Evolutionary conservation across 768 basidiomycete species (phyloP), one percentile per base, ranked within the genome.

Genomic region (Lactifluus volemus): DNA sequence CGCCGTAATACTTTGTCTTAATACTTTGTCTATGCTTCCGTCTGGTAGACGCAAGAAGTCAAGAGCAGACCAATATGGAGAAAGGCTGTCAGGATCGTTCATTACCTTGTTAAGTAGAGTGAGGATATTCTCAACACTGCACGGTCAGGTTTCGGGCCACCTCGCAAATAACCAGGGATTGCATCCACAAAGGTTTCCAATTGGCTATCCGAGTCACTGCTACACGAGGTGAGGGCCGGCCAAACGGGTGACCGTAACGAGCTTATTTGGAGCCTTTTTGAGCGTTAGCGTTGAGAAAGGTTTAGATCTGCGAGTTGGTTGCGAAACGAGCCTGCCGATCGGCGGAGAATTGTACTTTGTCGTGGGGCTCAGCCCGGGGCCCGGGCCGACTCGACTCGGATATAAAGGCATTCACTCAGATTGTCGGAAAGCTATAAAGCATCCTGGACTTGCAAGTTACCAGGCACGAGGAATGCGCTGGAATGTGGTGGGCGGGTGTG

Each of bases 1-100:
- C 53, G 41, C 17, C 63, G 63, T 14, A 15, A 34, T 8, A 11
- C 30, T 8, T 61, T 39, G 29, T 60, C 59, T 49, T n/a, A n/a
- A 34, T 8, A 11, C 30, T 8, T 61, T 39, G 29, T 60, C 59
- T 49, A 63, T 61, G 19, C 52, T 48, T 38, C 53, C 53, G n/a
- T 63, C 17, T 5, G 12, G 2, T 50, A 19, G 34, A 51, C 34
- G 34, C 63, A 63, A n/a, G 58, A 47, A 1, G 44, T 15, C 42
- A 61, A 44, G n/a, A 51, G 34, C 25, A 48, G 48, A 2, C n/a
- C 63, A 17, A 63, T 51, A 29, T 42, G 53, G 9, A 10, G 54
- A 42, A 51, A 25, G 29, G 55, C 49, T 19, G 10, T 45, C 12
- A 19, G 21, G 2, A 11, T 55, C 38, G 1, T 21, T 5, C 36